These are phyloP conservation scores for Cicer yamashitae DNA, from an alignment of 306 rosid species.

Conservation along the genomic window DNA sequence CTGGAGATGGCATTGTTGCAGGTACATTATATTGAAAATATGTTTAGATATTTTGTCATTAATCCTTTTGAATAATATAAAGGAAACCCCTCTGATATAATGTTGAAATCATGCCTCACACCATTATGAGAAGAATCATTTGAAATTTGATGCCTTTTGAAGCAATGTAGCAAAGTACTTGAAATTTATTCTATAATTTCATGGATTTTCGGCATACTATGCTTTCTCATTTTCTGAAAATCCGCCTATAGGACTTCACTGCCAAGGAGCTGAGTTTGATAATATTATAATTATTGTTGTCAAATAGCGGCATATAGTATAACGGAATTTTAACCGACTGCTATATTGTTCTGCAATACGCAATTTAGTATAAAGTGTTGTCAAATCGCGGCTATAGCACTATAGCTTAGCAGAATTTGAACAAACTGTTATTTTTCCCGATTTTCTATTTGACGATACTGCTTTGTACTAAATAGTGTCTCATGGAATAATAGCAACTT, in stretches of 20 bases:
- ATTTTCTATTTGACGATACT: too few relatives aligned
- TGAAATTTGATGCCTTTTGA: conserved; percentile 26
- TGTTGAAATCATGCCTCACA: conserved; percentile 13
- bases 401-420: too few relatives aligned
- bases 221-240: conserved; percentile 34
- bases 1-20: conserved; percentile 95
- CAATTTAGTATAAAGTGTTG: too few relatives aligned
- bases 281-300: neutral
- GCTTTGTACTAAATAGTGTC: too few relatives aligned
- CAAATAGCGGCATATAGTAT: too few relatives aligned
- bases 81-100: conserved; percentile 9
- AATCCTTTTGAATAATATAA: conserved; percentile 27
- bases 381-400: too few relatives aligned
- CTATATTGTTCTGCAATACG: too few relatives aligned
- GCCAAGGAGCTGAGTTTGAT: conserved; percentile 7
- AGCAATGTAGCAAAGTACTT: conserved; percentile 30
- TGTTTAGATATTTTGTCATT: conserved; percentile 11
- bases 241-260: neutral
- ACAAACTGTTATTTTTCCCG: too few relatives aligned
- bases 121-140: conserved; percentile 27
- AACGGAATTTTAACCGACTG: too few relatives aligned
- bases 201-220: conserved; percentile 2
- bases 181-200: neutral
- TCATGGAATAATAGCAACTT: too few relatives aligned
- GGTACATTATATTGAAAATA: conserved; percentile 57